Percentiles rank a stretch among this genome's conserved stretches.
Conservation (phyloP, 148 eudicot genomes). For the Persicaria maculosa region DNA sequence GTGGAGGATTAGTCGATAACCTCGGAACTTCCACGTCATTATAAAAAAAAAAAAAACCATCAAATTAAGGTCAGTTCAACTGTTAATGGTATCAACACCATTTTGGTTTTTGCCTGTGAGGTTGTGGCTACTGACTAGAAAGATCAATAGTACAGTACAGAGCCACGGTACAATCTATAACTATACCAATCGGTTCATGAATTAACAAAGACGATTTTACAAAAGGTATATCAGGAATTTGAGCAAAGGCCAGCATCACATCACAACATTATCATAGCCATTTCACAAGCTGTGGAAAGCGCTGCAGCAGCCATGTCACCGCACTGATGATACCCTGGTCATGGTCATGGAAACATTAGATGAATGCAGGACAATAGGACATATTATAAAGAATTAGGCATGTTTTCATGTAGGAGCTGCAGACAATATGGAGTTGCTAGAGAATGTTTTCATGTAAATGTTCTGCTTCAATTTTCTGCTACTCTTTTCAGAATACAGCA, state of each 20-base stretch:
- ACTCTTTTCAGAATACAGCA: neutral
- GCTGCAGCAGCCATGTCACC: constrained; percentile 70
- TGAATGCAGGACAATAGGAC: neutral
- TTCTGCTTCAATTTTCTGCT: neutral
- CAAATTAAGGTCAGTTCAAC: neutral
- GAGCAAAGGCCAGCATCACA: neutral
- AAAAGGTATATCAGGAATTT: neutral
- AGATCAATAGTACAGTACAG: too few species aligned
- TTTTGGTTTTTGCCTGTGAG: neutral
- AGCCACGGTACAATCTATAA: too few species aligned
- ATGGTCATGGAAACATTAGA: neutral
- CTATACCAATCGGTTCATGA: too few species aligned
- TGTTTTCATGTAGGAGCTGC: neutral
- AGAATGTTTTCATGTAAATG: neutral
- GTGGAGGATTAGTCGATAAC: neutral
- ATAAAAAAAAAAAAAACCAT: neutral
- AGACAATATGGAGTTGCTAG: too few species aligned
- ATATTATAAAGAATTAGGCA: constrained; percentile 7
- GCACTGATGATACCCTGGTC: constrained; percentile 63
- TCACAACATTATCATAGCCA: constrained; percentile 14
- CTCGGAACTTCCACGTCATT: neutral
- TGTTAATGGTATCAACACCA: neutral
- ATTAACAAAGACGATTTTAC: neutral
- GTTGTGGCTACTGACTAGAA: neutral
- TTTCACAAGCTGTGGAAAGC: constrained; percentile 45